These are phyloP conservation scores for Torulaspora indica DNA, from an alignment of 805 yeast genomes.

Conservation along the genomic window DNA sequence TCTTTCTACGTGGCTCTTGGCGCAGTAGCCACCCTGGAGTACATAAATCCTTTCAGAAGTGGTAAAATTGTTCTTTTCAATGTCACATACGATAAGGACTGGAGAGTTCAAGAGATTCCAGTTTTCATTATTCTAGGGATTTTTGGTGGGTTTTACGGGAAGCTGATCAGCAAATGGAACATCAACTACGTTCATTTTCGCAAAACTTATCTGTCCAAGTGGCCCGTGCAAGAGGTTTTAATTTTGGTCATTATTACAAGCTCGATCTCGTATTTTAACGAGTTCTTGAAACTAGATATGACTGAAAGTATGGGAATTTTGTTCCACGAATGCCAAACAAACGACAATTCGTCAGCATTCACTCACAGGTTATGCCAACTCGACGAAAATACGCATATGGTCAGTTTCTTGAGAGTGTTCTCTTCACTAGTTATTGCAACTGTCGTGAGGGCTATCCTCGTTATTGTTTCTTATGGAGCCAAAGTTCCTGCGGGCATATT, in stretches of 20 bases:
- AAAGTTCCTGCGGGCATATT: slow-evolving; percentile 97
- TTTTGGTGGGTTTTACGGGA: slow-evolving; percentile 91
- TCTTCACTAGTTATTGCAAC: slow-evolving; percentile 66
- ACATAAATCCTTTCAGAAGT: slow-evolving; percentile 85
- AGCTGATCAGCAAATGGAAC: slow-evolving; percentile 67
- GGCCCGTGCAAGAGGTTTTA: slow-evolving; percentile 62
- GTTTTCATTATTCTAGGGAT: slow-evolving; percentile 72
- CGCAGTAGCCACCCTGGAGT: slow-evolving; percentile 76
- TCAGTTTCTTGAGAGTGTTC: slow-evolving; percentile 38
- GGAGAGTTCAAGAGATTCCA: slow-evolving; percentile 85
- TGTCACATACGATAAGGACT: slow-evolving; percentile 77
- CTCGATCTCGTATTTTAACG: slow-evolving; percentile 73
- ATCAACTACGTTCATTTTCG: slow-evolving; percentile 73
- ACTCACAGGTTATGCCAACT: slow-evolving; percentile 42
- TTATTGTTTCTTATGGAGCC: slow-evolving; percentile 83
- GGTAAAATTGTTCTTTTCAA: slow-evolving; percentile 93
- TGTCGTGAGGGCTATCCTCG: slow-evolving; percentile 59
- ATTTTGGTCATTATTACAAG: slow-evolving; percentile 66
- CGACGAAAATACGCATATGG: slow-evolving; percentile 30
- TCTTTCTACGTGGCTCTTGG: slow-evolving; percentile 85
- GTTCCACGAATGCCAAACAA: slow-evolving; percentile 70
- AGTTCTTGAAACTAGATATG: slow-evolving; percentile 82
- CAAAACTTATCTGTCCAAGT: slow-evolving; percentile 50
- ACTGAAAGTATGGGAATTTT: slow-evolving; percentile 89
- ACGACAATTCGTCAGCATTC: slow-evolving; percentile 34